Evolutionary conservation across 495 filamentous ascomycete genomes (phyloP).

Genomic region (Podospora didyma): DNA sequence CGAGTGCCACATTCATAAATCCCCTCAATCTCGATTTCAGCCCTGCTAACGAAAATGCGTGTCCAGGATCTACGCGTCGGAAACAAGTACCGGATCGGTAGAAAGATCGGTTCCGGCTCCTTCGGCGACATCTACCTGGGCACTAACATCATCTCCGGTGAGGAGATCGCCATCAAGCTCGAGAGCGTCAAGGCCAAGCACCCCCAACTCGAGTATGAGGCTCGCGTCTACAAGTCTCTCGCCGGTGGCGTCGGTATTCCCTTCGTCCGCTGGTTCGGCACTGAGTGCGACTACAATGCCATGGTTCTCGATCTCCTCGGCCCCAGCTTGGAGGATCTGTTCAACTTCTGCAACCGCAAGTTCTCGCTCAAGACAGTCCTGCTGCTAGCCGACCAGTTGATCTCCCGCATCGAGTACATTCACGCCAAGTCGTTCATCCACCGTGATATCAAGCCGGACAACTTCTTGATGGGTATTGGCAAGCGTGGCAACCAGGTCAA

Average conservation of each 20-base stretch:
- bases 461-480: slow-evolving; percentile 99
- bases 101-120: slow-evolving; percentile 97
- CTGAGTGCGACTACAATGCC: slow-evolving; percentile 99
- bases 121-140: slow-evolving; percentile 99
- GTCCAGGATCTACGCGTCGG: slow-evolving; percentile 96
- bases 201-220: slow-evolving; percentile 98
- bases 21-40: not conserved
- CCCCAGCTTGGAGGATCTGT: slow-evolving; percentile 97
- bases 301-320: slow-evolving; percentile 99
- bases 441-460: slow-evolving; percentile 99
- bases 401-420: slow-evolving; percentile 99
- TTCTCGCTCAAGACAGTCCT: slow-evolving; percentile 99
- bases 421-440: slow-evolving; percentile 99
- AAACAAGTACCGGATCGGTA: slow-evolving; percentile 99
- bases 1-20: not conserved
- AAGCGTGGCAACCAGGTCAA: slow-evolving; percentile 99
- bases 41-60: slow-evolving; percentile 9
- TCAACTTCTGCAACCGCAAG: slow-evolving; percentile 99
- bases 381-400: slow-evolving; percentile 95
- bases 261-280: slow-evolving; percentile 99
- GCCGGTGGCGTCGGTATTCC: slow-evolving; percentile 98
- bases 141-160: slow-evolving; percentile 99
- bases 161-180: slow-evolving; percentile 99
- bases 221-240: slow-evolving; percentile 98
- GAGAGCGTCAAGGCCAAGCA: slow-evolving; percentile 99